Evolutionary conservation across 345 rosid genomes (phyloP).

Genomic region (Heritiera fomes): DNA sequence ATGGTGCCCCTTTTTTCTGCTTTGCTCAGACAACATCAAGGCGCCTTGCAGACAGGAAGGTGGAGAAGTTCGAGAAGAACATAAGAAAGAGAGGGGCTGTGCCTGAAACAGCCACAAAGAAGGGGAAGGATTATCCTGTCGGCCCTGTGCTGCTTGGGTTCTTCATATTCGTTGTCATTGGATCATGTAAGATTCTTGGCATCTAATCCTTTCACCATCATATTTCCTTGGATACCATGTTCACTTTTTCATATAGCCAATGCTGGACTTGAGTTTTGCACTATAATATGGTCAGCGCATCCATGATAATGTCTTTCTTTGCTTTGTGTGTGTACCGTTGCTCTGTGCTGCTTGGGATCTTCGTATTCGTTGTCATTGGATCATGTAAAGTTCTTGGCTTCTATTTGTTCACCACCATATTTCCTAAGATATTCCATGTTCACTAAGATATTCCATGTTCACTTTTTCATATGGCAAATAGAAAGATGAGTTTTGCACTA

Average conservation of each 20-base stretch:
- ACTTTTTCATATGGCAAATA: neutral
- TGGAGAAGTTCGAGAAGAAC: slow-evolving; percentile 82
- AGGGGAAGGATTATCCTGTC: slow-evolving; percentile 87
- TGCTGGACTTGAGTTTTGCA: no score
- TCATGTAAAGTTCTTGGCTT: slow-evolving; percentile 57
- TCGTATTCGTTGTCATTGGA: slow-evolving; percentile 88
- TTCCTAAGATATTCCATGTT: neutral
- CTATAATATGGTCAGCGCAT: no score
- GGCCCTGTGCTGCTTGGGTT: slow-evolving; percentile 94
- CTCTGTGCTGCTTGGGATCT: slow-evolving; percentile 91
- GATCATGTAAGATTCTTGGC: slow-evolving; percentile 64
- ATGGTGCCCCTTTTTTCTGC: neutral
- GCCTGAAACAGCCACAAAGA: slow-evolving; percentile 76
- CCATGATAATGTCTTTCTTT: no score
- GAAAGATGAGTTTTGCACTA: neutral
- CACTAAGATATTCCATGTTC: neutral
- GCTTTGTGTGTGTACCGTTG: slow-evolving; percentile 9
- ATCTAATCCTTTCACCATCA: neutral
- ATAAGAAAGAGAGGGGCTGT: slow-evolving; percentile 83
- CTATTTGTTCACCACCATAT: neutral
- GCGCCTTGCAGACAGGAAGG: slow-evolving; percentile 82
- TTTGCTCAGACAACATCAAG: slow-evolving; percentile 80
- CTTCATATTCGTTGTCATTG: slow-evolving; percentile 90
- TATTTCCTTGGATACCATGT: neutral
- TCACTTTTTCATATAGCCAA: no score